These are phyloP conservation scores for Inonotus obliquus DNA, from an alignment of 1,284 basidiomycete genomes.

Conservation along the genomic window DNA sequence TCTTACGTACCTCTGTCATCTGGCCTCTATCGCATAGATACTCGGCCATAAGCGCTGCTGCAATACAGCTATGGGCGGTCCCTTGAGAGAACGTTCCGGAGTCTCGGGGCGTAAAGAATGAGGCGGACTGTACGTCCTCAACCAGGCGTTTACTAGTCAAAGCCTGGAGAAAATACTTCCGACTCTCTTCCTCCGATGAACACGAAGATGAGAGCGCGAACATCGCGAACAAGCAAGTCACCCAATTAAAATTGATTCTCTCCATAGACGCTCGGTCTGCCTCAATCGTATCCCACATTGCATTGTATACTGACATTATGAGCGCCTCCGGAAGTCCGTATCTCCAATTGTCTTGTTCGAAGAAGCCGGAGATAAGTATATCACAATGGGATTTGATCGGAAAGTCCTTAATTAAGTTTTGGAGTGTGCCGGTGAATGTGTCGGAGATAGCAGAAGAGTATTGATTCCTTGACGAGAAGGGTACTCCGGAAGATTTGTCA, in stretches of 20 bases:
- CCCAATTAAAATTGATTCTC: slow-evolving; percentile 44
- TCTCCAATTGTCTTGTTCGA: slow-evolving; percentile 44
- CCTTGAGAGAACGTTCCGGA: slow-evolving; percentile 33
- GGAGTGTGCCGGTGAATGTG: slow-evolving; percentile 30
- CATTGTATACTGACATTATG: slow-evolving; percentile 36
- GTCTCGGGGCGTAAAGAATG: slow-evolving; percentile 24
- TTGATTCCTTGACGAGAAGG: slow-evolving; percentile 7
- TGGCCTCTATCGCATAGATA: slow-evolving; percentile 45
- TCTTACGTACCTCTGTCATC: slow-evolving; percentile 34
- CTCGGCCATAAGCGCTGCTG: slow-evolving; percentile 39
- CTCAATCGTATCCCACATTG: slow-evolving; percentile 44
- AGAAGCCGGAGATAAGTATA: slow-evolving; percentile 36
- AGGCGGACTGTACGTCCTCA: slow-evolving; percentile 40
- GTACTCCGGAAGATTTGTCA: slow-evolving; percentile 6
- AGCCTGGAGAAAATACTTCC: slow-evolving; percentile 39
- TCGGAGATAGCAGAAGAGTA: slow-evolving; percentile 20
- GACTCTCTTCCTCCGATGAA: slow-evolving; percentile 25
- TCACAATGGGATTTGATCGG: slow-evolving; percentile 34
- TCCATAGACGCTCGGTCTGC: slow-evolving; percentile 29
- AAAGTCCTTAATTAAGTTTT: slow-evolving; percentile 34
- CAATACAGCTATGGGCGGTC: slow-evolving; percentile 45
- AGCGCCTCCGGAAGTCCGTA: slow-evolving; percentile 46
- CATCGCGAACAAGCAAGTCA: slow-evolving; percentile 44
- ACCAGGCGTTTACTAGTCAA: slow-evolving; percentile 41
- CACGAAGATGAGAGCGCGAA: slow-evolving; percentile 36